Percentiles rank a stretch among this genome's conserved stretches.
phyloP scores from a whole-genome alignment of 352 stramenopile species.

The Pythium dissotocum region DNA sequence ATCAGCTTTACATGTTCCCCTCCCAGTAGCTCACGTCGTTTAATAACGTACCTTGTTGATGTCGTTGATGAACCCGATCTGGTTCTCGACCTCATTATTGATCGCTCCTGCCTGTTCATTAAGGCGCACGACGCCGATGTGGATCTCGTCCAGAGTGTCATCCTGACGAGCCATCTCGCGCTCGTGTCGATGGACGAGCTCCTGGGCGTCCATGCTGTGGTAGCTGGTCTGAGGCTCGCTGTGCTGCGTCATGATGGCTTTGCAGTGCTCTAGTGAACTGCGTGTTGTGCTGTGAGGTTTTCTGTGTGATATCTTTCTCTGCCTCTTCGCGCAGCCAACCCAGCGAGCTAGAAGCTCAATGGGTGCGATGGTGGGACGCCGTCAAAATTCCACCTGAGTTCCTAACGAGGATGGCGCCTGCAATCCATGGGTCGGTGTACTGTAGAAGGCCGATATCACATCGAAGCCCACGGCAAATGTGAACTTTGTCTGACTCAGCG shows the following conservation, averaged over 20 bases:
- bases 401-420: too few species aligned
- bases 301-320: background rate
- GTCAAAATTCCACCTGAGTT: too few species aligned
- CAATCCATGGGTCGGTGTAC: too few species aligned
- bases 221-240: slow-evolving; percentile 32
- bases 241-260: background rate
- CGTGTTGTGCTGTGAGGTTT: background rate
- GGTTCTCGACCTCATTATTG: slow-evolving; percentile 74
- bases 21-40: background rate
- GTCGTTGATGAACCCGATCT: slow-evolving; percentile 77
- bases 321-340: background rate
- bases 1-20: background rate
- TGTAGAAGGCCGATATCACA: too few species aligned
- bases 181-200: slow-evolving; percentile 50
- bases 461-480: too few species aligned
- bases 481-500: too few species aligned
- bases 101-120: slow-evolving; percentile 77
- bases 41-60: slow-evolving; percentile 50
- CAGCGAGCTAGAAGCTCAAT: background rate
- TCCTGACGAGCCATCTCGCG: slow-evolving; percentile 60
- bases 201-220: slow-evolving; percentile 59
- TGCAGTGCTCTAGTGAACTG: background rate
- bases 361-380: background rate
- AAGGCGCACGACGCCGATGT: slow-evolving; percentile 59
- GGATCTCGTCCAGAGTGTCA: slow-evolving; percentile 67